phyloP scores from a whole-genome alignment of 305 asterid species.

The Solanum hybrid region DNA sequence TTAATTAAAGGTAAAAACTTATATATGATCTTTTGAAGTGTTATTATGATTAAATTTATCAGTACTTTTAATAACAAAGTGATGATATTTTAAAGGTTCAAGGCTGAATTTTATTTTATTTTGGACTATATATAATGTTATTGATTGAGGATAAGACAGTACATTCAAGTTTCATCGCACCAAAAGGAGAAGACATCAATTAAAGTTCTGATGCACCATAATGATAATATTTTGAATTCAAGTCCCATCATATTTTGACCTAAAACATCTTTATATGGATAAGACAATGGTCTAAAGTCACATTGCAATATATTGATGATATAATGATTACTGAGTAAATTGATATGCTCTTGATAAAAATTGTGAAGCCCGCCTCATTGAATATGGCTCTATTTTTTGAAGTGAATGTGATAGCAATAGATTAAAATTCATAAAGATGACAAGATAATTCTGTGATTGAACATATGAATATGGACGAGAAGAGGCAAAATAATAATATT shows the following conservation, averaged over 20 bases:
- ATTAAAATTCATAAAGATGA: too few relatives aligned
- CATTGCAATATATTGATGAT: too few relatives aligned
- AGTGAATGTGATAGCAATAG: too few relatives aligned
- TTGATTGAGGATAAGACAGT: too few relatives aligned
- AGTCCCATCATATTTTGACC: neutral
- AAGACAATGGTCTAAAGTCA: neutral
- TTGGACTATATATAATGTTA: neutral
- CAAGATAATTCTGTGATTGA: too few relatives aligned
- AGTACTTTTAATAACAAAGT: neutral
- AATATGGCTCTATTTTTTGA: too few relatives aligned
- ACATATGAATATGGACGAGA: too few relatives aligned
- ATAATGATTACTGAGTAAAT: too few relatives aligned
- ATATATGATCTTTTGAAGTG: neutral
- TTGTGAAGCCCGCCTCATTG: too few relatives aligned
- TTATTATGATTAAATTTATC: neutral
- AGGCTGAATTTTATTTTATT: neutral
- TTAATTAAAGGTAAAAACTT: neutral
- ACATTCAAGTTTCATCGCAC: neutral
- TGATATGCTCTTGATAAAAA: too few relatives aligned
- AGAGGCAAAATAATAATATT: too few relatives aligned
- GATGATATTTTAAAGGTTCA: neutral
- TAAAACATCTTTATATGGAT: too few relatives aligned
- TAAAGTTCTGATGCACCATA: neutral
- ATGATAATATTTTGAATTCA: neutral
- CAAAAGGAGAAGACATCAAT: neutral